A percentile compares a stretch with the other conserved stretches of the same genome.
Conservation (phyloP, 2,329 filamentous ascomycete genomes). For the Huntiella decipiens region DNA sequence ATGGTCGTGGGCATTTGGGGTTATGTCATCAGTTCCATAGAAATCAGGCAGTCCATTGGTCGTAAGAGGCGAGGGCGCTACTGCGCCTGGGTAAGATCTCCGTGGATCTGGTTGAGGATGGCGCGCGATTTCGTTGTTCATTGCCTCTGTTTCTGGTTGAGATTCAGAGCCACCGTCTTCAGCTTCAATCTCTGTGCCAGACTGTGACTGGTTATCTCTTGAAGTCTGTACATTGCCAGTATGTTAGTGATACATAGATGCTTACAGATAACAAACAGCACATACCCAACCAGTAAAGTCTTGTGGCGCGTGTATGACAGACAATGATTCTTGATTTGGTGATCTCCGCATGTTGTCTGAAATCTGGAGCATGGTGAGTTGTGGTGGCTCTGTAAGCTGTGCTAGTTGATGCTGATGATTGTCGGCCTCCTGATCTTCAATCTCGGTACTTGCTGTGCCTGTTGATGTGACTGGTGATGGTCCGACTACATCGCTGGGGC, state of each 20-base stretch:
- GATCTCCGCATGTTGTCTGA: constrained; percentile 36
- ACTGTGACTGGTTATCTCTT: neutral
- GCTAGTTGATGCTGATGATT: constrained; percentile 23
- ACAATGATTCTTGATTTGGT: constrained; percentile 60
- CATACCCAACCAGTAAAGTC: constrained; percentile 66
- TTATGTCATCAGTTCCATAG: constrained; percentile 51
- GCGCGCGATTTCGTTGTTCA: too few relatives aligned
- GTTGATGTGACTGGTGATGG: constrained; percentile 75
- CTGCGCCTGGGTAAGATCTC: too few relatives aligned
- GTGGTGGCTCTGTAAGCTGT: constrained; percentile 5
- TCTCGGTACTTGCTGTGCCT: constrained; percentile 65
- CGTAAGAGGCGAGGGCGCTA: constrained; percentile 47
- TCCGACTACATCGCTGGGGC: constrained; percentile 52
- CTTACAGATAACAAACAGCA: neutral
- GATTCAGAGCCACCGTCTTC: neutral
- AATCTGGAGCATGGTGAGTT: constrained; percentile 27
- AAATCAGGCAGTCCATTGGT: constrained; percentile 50
- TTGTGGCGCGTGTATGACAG: constrained; percentile 77
- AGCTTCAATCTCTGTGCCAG: constrained; percentile 3
- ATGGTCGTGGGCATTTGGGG: constrained; percentile 66
- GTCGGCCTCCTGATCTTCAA: constrained; percentile 57
- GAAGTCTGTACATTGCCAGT: constrained; percentile 1
- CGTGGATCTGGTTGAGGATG: too few relatives aligned
- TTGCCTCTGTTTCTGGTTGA: too few relatives aligned
- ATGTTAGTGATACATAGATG: neutral